phyloP scores from a whole-genome alignment of 1,284 basidiomycete species.

The Hemileia vastatrix region DNA sequence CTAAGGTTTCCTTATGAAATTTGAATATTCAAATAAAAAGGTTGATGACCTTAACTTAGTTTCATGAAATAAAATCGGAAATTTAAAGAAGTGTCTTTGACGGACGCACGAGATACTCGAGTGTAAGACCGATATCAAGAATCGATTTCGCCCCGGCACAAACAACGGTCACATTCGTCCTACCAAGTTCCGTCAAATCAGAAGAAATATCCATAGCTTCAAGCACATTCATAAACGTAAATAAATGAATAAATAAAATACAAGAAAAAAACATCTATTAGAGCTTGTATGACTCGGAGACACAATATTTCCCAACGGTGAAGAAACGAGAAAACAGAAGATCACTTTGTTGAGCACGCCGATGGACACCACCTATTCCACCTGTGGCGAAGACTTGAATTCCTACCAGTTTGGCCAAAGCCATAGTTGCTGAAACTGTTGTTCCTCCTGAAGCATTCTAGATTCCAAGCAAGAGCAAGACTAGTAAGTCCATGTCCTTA shows the following conservation, averaged over 20 bases:
- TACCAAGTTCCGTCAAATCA: slow-evolving; percentile 63
- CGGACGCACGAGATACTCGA: slow-evolving; percentile 89
- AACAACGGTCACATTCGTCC: slow-evolving; percentile 77
- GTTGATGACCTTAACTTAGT: no score
- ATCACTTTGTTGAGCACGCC: slow-evolving; percentile 75
- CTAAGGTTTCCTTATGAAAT: slow-evolving; percentile 71
- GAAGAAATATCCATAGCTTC: slow-evolving; percentile 90
- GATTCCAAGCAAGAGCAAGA: neutral
- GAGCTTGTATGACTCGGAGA: no score
- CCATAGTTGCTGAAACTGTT: slow-evolving; percentile 43
- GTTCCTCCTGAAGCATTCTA: slow-evolving; percentile 29
- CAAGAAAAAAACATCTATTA: no score
- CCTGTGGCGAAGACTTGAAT: slow-evolving; percentile 45
- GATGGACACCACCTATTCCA: slow-evolving; percentile 73
- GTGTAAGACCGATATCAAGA: slow-evolving; percentile 78
- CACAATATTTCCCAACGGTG: no score
- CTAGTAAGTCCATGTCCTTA: slow-evolving; percentile 46
- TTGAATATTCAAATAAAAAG: neutral
- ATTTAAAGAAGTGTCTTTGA: no score
- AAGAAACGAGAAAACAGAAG: slow-evolving; percentile 23
- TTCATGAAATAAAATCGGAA: no score
- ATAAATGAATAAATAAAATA: neutral
- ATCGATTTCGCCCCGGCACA: slow-evolving; percentile 95
- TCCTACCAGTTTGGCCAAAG: slow-evolving; percentile 38
- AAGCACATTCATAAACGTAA: neutral